Percentiles rank a stretch among this genome's conserved stretches.
phyloP scores from a whole-genome alignment of 2,329 filamentous ascomycete species.

The Acrocalymma vagum region DNA sequence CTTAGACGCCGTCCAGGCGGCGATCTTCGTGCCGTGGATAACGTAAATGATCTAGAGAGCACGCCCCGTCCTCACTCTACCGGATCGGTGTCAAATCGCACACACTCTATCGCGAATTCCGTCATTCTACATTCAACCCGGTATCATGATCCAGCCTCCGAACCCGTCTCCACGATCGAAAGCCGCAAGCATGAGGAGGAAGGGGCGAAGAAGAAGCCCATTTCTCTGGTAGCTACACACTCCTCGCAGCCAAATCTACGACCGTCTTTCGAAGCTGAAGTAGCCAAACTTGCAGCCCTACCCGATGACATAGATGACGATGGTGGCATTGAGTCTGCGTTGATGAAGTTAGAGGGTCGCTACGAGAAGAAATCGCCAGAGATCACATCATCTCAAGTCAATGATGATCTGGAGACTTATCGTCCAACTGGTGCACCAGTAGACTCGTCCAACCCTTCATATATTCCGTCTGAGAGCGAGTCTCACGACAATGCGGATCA shows the following conservation, averaged over 20 bases:
- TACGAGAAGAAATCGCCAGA: slow-evolving; percentile 64
- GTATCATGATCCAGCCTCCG: slow-evolving; percentile 27
- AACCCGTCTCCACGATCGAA: slow-evolving; percentile 14
- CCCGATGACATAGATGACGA: slow-evolving; percentile 81
- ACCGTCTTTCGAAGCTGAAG: slow-evolving; percentile 86
- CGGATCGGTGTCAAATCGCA: slow-evolving; percentile 55
- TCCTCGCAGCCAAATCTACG: slow-evolving; percentile 65
- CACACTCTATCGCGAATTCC: slow-evolving; percentile 50
- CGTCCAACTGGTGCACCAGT: slow-evolving; percentile 25
- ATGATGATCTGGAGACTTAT: slow-evolving; percentile 32
- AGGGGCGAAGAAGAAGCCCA: slow-evolving; percentile 32
- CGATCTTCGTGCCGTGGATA: slow-evolving; percentile 56
- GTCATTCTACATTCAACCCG: slow-evolving; percentile 43
- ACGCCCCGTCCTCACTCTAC: slow-evolving; percentile 57
- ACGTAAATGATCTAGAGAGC: slow-evolving; percentile 55
- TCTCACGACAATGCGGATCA: slow-evolving; percentile 31
- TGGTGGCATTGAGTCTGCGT: slow-evolving; percentile 89
- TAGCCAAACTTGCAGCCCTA: slow-evolving; percentile 85
- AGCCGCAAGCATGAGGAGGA: slow-evolving; percentile 18
- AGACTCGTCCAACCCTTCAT: slow-evolving; percentile 23
- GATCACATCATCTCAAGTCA: slow-evolving; percentile 26
- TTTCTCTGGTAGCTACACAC: slow-evolving; percentile 59
- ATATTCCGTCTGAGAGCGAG: slow-evolving; percentile 25
- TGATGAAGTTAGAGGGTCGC: slow-evolving; percentile 90
- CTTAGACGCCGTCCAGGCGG: slow-evolving; percentile 59